These are phyloP conservation scores for Cryptococcus depauperatus DNA, from an alignment of 1,284 basidiomycete genomes.

Conservation along the genomic window DNA sequence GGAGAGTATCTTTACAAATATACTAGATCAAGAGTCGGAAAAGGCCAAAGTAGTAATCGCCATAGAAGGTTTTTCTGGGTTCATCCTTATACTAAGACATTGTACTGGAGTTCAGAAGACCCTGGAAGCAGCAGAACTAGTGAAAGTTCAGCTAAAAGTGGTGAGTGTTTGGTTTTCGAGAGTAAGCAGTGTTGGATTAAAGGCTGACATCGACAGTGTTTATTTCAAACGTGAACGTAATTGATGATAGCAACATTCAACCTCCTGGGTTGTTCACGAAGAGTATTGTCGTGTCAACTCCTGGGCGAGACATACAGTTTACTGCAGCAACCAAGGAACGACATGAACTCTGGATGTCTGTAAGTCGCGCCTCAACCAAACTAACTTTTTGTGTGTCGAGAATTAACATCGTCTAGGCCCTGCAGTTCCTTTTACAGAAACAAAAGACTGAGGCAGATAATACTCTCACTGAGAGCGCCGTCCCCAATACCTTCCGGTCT, in stretches of 20 bases:
- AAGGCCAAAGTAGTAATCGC: slow-evolving; percentile 79
- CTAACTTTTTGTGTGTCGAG: background rate
- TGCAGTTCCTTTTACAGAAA: slow-evolving; percentile 41
- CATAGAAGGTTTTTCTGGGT: slow-evolving; percentile 99
- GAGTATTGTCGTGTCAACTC: slow-evolving; percentile 85
- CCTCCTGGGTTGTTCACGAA: slow-evolving; percentile 88
- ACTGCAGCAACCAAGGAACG: slow-evolving; percentile 88
- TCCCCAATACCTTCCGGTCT: slow-evolving; percentile 15
- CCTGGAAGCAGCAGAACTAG: slow-evolving; percentile 77
- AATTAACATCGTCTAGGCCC: slow-evolving; percentile 18
- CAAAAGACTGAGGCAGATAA: slow-evolving; percentile 13
- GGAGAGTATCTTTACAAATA: slow-evolving; percentile 99
- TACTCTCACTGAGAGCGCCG: slow-evolving; percentile 14
- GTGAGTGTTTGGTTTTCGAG: slow-evolving; percentile 52
- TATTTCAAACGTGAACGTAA: slow-evolving; percentile 81
- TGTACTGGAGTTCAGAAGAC: slow-evolving; percentile 95
- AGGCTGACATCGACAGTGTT: slow-evolving; percentile 59
- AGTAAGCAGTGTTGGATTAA: slow-evolving; percentile 8
- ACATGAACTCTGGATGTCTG: slow-evolving; percentile 93
- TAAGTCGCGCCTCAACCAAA: slow-evolving; percentile 49
- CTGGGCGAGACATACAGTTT: slow-evolving; percentile 93
- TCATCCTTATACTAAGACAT: slow-evolving; percentile 94
- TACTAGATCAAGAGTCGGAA: slow-evolving; percentile 81
- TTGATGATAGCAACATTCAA: slow-evolving; percentile 85
- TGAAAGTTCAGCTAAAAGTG: slow-evolving; percentile 92